phyloP scores from a whole-genome alignment of 805 yeast species.

The Lipomyces orientalis region DNA sequence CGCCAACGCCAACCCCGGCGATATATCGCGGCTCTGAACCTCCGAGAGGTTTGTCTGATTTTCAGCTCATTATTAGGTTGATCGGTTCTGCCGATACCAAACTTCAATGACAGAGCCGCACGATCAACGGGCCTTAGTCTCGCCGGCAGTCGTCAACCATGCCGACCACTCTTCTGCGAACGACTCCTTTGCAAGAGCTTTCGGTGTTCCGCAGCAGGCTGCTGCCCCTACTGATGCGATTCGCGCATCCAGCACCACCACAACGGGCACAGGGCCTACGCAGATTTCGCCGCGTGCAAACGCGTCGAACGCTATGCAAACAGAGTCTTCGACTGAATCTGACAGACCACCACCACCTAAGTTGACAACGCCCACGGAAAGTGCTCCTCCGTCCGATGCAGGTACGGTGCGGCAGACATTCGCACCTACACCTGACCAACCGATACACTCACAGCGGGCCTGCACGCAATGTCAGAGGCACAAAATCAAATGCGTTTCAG shows the following conservation, averaged over 20 bases:
- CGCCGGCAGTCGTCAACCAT: neutral
- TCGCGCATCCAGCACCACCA: neutral
- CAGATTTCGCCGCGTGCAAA: neutral
- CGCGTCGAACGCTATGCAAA: neutral
- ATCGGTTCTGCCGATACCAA: no score
- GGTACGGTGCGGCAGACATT: neutral
- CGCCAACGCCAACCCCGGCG: neutral
- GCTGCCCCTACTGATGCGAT: neutral
- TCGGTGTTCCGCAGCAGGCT: neutral
- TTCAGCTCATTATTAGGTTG: no score
- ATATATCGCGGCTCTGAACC: neutral
- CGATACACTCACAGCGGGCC: slow-evolving; percentile 26
- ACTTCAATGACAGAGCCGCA: neutral
- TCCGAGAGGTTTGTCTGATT: neutral
- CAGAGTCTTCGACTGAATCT: neutral
- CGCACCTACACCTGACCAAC: neutral
- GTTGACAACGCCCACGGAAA: neutral
- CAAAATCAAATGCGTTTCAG: slow-evolving; percentile 28
- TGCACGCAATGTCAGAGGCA: slow-evolving; percentile 36
- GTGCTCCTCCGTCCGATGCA: neutral
- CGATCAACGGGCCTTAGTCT: neutral
- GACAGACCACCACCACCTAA: neutral
- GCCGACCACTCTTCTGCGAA: neutral
- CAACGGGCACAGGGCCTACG: neutral
- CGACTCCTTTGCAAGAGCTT: neutral